Evolutionary conservation across 345 rosid species (phyloP).

Genomic region (Populus davidiana): DNA sequence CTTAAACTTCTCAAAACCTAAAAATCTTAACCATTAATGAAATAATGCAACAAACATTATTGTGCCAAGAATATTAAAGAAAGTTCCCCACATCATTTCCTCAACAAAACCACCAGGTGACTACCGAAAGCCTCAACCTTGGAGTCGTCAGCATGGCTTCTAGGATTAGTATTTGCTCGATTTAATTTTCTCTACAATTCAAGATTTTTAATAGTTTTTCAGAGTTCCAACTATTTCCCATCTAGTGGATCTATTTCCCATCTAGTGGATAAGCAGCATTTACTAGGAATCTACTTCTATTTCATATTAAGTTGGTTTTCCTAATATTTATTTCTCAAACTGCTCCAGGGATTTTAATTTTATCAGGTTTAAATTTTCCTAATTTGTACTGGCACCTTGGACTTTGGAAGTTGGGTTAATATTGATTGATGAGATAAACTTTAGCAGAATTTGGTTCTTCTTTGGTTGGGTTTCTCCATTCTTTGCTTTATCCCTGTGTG

Average conservation of each 20-base stretch:
- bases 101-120: not conserved
- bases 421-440: not conserved
- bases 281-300: not conserved
- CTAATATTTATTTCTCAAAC: not conserved
- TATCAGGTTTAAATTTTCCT: not conserved
- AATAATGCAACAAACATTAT: too few relatives aligned
- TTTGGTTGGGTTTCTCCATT: not conserved
- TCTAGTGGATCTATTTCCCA: not conserved
- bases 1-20: too few relatives aligned
- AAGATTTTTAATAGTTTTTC: not conserved
- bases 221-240: not conserved
- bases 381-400: not conserved
- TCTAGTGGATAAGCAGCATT: not conserved
- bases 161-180: not conserved
- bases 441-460: not conserved
- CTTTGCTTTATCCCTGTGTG: not conserved
- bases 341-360: not conserved
- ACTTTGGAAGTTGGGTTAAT: not conserved
- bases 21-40: too few relatives aligned
- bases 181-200: not conserved
- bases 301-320: not conserved
- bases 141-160: too few relatives aligned
- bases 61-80: too few relatives aligned
- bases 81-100: too few relatives aligned
- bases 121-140: not conserved